phyloP scores from a whole-genome alignment of 2,329 filamentous ascomycete species.

The Aschersonia sp. region DNA sequence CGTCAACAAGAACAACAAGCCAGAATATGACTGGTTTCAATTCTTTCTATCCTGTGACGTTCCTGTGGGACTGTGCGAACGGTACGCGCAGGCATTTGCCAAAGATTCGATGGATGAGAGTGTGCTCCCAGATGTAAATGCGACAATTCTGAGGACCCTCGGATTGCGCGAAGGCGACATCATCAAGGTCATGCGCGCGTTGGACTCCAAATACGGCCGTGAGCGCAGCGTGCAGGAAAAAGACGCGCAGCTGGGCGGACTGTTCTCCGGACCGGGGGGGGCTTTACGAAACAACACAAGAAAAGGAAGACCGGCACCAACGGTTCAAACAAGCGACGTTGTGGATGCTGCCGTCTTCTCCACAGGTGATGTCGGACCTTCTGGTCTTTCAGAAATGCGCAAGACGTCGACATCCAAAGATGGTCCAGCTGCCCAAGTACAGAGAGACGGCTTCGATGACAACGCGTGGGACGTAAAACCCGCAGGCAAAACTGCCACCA shows the following conservation, averaged over 20 bases:
- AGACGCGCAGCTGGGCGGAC: slow-evolving; percentile 47
- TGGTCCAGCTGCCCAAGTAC: slow-evolving; percentile 13
- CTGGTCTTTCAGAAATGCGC: slow-evolving; percentile 9
- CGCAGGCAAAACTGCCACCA: slow-evolving; percentile 19
- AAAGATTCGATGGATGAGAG: slow-evolving; percentile 95
- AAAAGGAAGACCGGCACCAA: slow-evolving; percentile 75
- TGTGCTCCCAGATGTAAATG: slow-evolving; percentile 77
- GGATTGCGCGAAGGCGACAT: slow-evolving; percentile 96
- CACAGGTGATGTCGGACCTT: slow-evolving; percentile 28
- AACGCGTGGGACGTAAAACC: slow-evolving; percentile 94
- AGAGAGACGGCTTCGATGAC: slow-evolving; percentile 68
- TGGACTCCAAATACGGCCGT: slow-evolving; percentile 70
- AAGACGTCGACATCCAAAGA: slow-evolving; percentile 9
- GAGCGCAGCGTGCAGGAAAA: slow-evolving; percentile 37
- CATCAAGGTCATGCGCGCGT: slow-evolving; percentile 78
- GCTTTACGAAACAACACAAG: slow-evolving; percentile 85
- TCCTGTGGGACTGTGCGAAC: slow-evolving; percentile 81
- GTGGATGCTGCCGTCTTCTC: slow-evolving; percentile 81
- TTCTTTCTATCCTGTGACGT: slow-evolving; percentile 93
- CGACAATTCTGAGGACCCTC: slow-evolving; percentile 67
- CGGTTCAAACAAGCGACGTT: slow-evolving; percentile 73
- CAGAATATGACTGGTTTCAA: slow-evolving; percentile 96
- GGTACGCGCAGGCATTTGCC: slow-evolving; percentile 79
- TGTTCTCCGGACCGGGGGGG: slow-evolving; percentile 91
- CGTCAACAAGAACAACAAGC: slow-evolving; percentile 44